phyloP scores from a whole-genome alignment of 768 basidiomycete species.

The Boletus sensibilis region DNA sequence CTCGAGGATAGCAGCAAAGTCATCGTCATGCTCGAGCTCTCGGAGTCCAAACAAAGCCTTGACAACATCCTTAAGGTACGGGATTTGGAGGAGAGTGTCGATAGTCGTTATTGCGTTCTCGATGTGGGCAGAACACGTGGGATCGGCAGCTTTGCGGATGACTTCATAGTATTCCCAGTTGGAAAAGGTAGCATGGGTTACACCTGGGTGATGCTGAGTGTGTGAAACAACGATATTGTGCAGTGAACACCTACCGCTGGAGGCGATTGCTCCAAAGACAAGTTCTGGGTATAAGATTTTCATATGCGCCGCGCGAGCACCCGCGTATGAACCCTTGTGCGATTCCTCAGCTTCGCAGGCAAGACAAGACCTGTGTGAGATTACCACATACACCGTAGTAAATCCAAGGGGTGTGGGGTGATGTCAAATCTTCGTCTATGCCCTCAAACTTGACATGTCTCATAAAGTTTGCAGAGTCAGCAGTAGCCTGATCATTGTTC shows the following conservation, averaged over 20 bases:
- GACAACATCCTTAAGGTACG: slow-evolving; percentile 47
- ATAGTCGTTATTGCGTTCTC: slow-evolving; percentile 57
- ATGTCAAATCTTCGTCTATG: slow-evolving; percentile 67
- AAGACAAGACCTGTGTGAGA: neutral
- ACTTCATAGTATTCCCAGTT: slow-evolving; percentile 92
- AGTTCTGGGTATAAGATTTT: slow-evolving; percentile 81
- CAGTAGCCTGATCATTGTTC: slow-evolving; percentile 83
- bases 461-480: slow-evolving; percentile 94
- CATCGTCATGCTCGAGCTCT: slow-evolving; percentile 67
- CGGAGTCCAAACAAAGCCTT: slow-evolving; percentile 78
- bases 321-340: slow-evolving; percentile 80
- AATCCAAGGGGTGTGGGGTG: slow-evolving; percentile 80
- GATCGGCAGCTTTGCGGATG: slow-evolving; percentile 66
- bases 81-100: slow-evolving; percentile 56
- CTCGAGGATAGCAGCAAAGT: slow-evolving; percentile 70
- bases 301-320: slow-evolving; percentile 93
- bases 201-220: slow-evolving; percentile 43
- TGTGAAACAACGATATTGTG: neutral
- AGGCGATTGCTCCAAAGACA: slow-evolving; percentile 88
- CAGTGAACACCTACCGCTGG: slow-evolving; percentile 55
- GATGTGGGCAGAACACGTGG: slow-evolving; percentile 57
- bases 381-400: slow-evolving; percentile 77
- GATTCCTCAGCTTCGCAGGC: neutral
- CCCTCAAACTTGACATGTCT: slow-evolving; percentile 70
- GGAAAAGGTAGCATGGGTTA: slow-evolving; percentile 78